These are phyloP conservation scores for Coix lacrymajobi DNA, from an alignment of 176 grass and related monocot genomes.

Conservation along the genomic window DNA sequence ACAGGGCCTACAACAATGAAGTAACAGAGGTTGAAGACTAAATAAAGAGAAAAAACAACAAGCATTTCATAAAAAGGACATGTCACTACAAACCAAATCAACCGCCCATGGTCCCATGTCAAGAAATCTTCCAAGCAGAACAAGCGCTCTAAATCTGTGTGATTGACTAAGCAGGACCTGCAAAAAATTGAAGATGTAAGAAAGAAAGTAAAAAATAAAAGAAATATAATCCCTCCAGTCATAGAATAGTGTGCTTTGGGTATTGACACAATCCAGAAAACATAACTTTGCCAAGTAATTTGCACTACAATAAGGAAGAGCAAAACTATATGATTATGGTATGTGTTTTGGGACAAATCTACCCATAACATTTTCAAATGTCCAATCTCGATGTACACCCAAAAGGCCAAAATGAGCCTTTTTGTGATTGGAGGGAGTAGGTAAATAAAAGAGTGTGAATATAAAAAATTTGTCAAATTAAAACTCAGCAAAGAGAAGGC, in stretches of 20 bases:
- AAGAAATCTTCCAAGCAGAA: slow-evolving; percentile 98
- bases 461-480: background rate
- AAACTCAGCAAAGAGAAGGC: background rate
- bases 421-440: background rate
- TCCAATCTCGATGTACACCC: background rate
- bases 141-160: slow-evolving; percentile 90
- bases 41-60: background rate
- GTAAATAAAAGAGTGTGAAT: background rate
- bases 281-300: background rate
- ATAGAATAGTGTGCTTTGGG: background rate
- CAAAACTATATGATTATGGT: background rate
- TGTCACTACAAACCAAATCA: slow-evolving; percentile 63
- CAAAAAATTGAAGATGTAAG: slow-evolving; percentile 12
- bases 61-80: background rate
- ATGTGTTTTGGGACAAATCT: background rate
- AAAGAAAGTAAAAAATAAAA: slow-evolving; percentile 6
- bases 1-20: slow-evolving; percentile 67
- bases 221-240: background rate
- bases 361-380: background rate
- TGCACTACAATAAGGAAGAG: background rate
- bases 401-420: background rate
- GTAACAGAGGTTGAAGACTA: background rate
- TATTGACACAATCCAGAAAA: background rate
- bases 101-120: slow-evolving; percentile 99
- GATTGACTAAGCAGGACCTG: slow-evolving; percentile 95